Evolutionary conservation across 1,139 yeast genomes (phyloP).

Genomic region (Pichia sp.): DNA sequence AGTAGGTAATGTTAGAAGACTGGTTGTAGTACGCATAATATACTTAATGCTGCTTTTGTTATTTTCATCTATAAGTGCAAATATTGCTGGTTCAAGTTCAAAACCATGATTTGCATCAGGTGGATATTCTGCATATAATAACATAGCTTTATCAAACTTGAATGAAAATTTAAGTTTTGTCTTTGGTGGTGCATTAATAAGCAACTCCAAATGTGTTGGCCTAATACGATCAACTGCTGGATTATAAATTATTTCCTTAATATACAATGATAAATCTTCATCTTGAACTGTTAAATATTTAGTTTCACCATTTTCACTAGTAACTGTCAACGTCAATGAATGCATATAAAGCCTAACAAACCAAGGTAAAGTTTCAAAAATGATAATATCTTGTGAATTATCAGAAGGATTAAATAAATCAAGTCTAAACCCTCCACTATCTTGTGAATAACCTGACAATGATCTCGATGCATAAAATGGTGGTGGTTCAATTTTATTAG

Average conservation of each 20-base stretch:
- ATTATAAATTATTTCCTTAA: slow-evolving; percentile 53
- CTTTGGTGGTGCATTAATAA: slow-evolving; percentile 56
- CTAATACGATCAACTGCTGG: slow-evolving; percentile 79
- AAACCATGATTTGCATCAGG: slow-evolving; percentile 99
- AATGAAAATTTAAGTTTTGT: slow-evolving; percentile 61
- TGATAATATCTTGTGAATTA: slow-evolving; percentile 45
- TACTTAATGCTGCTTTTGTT: slow-evolving; percentile 36
- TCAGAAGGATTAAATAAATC: slow-evolving; percentile 62
- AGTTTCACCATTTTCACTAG: slow-evolving; percentile 11
- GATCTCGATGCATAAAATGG: slow-evolving; percentile 79
- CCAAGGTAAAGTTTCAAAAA: slow-evolving; percentile 91
- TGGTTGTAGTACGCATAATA: slow-evolving; percentile 74
- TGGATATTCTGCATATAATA: slow-evolving; percentile 87
- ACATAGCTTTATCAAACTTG: slow-evolving; percentile 79
- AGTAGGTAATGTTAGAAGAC: slow-evolving; percentile 81
- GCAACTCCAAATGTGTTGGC: slow-evolving; percentile 79
- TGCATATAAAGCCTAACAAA: slow-evolving; percentile 79
- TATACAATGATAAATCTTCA: slow-evolving; percentile 30
- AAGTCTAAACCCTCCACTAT: slow-evolving; percentile 81
- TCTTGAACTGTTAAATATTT: slow-evolving; percentile 21
- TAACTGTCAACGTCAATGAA: slow-evolving; percentile 41
- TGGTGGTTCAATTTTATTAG: slow-evolving; percentile 38
- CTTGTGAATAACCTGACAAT: slow-evolving; percentile 87
- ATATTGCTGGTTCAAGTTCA: slow-evolving; percentile 84
- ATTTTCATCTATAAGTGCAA: slow-evolving; percentile 42